Evolutionary conservation across 2,329 filamentous ascomycete genomes (phyloP).

Genomic region (Alternaria incomplexa): DNA sequence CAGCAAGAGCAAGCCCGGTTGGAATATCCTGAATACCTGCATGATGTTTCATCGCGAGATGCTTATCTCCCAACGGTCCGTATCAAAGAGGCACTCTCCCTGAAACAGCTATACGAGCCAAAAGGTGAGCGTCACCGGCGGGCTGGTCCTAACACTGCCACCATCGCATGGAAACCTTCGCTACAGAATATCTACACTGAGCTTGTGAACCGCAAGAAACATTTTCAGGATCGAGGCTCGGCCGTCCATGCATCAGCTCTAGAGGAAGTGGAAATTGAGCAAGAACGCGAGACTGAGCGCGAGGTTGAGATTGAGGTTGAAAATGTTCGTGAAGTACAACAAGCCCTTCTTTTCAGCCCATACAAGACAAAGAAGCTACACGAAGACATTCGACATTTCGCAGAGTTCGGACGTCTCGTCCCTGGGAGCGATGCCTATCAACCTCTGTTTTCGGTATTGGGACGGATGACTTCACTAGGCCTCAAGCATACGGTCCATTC

Average conservation of each 20-base stretch:
- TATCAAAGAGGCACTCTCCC: conserved; percentile 62
- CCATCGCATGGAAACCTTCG: conserved; percentile 24
- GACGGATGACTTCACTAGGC: conserved; percentile 46
- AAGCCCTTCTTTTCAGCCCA: conserved; percentile 50
- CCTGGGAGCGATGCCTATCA: conserved; percentile 48
- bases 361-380: conserved; percentile 57
- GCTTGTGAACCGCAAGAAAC: conserved; percentile 44
- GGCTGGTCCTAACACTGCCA: conserved; percentile 1
- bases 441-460: conserved; percentile 53
- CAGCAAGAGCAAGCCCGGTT: conserved; percentile 59
- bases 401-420: conserved; percentile 52
- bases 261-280: conserved; percentile 65
- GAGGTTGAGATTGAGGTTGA: conserved; percentile 67
- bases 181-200: conserved; percentile 42
- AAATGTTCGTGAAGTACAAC: conserved; percentile 61
- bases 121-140: conserved; percentile 14
- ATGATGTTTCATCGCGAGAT: conserved; percentile 32
- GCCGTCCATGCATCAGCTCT: conserved; percentile 58
- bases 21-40: conserved; percentile 53
- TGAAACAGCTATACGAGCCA: conserved; percentile 64
- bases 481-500: conserved; percentile 33
- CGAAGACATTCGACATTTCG: conserved; percentile 55
- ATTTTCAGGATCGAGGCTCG: conserved; percentile 53
- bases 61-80: conserved; percentile 55
- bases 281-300: conserved; percentile 54